Conservation (phyloP, 2,329 filamentous ascomycete genomes). For the Didymella keratinophila region DNA sequence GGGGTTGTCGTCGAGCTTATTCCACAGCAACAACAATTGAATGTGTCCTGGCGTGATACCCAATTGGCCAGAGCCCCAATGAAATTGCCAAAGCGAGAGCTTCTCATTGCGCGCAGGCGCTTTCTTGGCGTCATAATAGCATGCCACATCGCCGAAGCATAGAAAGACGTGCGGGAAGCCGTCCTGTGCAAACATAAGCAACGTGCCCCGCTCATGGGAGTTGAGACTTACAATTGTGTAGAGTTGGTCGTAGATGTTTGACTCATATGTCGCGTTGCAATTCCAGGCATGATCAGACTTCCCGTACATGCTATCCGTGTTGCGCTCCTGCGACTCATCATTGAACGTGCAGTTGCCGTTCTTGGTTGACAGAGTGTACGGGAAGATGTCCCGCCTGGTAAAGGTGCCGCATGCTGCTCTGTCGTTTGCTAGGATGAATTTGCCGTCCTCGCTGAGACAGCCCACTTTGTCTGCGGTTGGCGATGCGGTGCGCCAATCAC, state of each 20-base stretch:
- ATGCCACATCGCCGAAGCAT: constrained; percentile 45
- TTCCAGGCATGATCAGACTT: constrained; percentile 38
- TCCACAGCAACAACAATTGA: constrained; percentile 42
- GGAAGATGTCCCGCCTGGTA: constrained; percentile 29
- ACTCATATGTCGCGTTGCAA: constrained; percentile 28
- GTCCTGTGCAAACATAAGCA: constrained; percentile 22
- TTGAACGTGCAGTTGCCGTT: constrained; percentile 45
- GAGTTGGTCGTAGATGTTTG: constrained; percentile 38
- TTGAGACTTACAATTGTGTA: constrained; percentile 39
- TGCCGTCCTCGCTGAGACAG: constrained; percentile 37
- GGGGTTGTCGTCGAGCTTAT: constrained; percentile 34
- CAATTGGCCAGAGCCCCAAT: constrained; percentile 43
- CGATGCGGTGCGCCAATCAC: constrained; percentile 35
- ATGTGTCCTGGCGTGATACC: constrained; percentile 47
- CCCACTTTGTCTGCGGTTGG: constrained; percentile 37
- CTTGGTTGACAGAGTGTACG: constrained; percentile 39
- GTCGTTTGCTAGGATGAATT: constrained; percentile 26
- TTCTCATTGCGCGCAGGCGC: constrained; percentile 27
- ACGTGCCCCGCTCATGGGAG: background rate
- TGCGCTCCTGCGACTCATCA: constrained; percentile 36
- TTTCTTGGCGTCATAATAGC: constrained; percentile 45
- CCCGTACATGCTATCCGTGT: constrained; percentile 44
- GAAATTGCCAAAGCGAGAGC: constrained; percentile 41
- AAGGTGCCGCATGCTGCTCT: constrained; percentile 38
- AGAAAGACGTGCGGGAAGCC: constrained; percentile 45